These are phyloP conservation scores for Beauveria medogensis DNA, from an alignment of 2,329 filamentous ascomycete species.

Conservation along the genomic window DNA sequence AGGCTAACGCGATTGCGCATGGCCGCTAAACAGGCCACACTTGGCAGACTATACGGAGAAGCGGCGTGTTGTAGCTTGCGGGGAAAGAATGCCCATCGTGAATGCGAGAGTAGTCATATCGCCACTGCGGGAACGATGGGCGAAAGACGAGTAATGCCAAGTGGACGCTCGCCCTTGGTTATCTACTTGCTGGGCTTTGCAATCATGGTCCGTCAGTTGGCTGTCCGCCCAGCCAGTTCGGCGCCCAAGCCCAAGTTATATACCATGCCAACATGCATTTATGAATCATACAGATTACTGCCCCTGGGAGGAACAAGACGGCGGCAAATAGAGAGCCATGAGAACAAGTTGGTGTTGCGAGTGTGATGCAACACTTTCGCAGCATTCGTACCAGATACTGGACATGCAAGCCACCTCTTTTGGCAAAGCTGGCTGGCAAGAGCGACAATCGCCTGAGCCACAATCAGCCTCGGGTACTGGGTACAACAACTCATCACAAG, in stretches of 20 bases:
- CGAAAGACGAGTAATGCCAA: not conserved
- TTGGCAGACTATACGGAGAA: not conserved
- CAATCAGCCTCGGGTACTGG: not conserved
- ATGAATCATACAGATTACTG: no score
- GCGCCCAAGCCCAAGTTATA: no score
- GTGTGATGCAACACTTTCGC: no score
- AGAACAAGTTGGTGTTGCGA: no score
- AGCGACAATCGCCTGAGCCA: not conserved
- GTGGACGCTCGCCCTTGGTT: not conserved
- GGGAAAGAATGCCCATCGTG: not conserved
- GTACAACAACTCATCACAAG: not conserved
- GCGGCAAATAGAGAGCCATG: no score
- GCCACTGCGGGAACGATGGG: not conserved
- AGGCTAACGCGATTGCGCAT: not conserved
- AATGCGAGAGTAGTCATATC: conserved; percentile 1
- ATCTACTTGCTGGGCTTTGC: not conserved
- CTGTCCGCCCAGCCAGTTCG: no score
- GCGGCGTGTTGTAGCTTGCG: not conserved
- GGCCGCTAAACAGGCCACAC: not conserved
- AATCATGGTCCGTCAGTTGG: not conserved
- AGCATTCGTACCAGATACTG: no score
- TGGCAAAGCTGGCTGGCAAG: not conserved
- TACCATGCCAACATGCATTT: no score
- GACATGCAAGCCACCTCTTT: no score
- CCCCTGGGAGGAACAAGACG: no score